Percentiles rank a stretch among this genome's conserved stretches.
phyloP scores from a whole-genome alignment of 106 monocot species.

The Allium fistulosum region DNA sequence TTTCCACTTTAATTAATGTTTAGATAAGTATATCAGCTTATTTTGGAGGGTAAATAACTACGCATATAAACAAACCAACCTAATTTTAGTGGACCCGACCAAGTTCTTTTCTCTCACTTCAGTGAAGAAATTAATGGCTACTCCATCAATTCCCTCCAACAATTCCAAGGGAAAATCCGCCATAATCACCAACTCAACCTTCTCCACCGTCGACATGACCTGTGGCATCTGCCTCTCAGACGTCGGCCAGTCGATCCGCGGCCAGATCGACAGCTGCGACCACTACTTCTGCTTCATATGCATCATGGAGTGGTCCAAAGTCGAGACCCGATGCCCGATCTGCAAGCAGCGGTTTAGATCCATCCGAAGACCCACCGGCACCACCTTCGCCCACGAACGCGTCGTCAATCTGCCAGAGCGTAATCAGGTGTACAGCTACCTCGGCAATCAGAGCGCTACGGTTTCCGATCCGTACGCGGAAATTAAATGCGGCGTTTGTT shows the following conservation, averaged over 20 bases:
- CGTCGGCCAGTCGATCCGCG: conserved; percentile 24
- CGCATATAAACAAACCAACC: too few relatives aligned
- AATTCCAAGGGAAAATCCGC: too few relatives aligned
- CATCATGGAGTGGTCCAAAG: conserved; percentile 87
- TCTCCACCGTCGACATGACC: too few relatives aligned
- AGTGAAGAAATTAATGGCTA: too few relatives aligned
- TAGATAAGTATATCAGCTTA: too few relatives aligned
- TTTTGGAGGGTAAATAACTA: too few relatives aligned
- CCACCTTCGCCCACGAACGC: conserved; percentile 27
- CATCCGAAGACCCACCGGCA: conserved; percentile 32
- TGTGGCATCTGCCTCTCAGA: conserved; percentile 82
- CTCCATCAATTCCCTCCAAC: too few relatives aligned
- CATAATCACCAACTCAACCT: too few relatives aligned
- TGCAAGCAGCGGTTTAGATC: conserved; percentile 68
- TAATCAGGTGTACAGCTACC: conserved; percentile 62
- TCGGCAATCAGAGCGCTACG: conserved; percentile 30
- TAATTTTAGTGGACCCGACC: too few relatives aligned
- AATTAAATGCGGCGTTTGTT: conserved; percentile 42
- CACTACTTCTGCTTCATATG: conserved; percentile 86
- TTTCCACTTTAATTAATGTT: too few relatives aligned
- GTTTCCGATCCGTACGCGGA: conserved; percentile 40
- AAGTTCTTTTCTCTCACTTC: too few relatives aligned
- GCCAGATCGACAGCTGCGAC: conserved; percentile 62
- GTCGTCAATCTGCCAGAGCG: conserved; percentile 45
- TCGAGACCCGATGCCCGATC: conserved; percentile 77